A percentile compares a stretch with the other conserved stretches of the same genome.
Evolutionary conservation across 352 stramenopile species (phyloP).

Genomic region (Pythium brachiatum): DNA sequence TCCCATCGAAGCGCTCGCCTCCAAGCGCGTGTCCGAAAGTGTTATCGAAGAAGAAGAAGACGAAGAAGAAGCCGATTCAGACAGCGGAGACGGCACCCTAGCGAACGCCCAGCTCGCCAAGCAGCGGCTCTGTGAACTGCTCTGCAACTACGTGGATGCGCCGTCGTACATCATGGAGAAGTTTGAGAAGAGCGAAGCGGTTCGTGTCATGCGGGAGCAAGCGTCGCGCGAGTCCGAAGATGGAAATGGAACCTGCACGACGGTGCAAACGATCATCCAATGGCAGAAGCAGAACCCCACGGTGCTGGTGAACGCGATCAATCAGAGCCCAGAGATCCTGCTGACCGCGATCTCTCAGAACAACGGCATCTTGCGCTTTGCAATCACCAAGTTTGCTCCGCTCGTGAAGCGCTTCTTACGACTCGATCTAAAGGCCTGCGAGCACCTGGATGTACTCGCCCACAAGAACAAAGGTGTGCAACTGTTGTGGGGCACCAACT

Average conservation of each 20-base stretch:
- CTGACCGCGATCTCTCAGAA: conserved; percentile 56
- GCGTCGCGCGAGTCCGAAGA: conserved; percentile 27
- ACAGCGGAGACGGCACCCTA: background rate
- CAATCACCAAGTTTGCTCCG: conserved; percentile 64
- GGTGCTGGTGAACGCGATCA: conserved; percentile 58
- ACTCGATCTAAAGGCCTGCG: conserved; percentile 51
- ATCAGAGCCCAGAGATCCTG: conserved; percentile 65
- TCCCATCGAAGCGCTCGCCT: conserved; percentile 4
- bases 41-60: conserved; percentile 2
- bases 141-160: conserved; percentile 43
- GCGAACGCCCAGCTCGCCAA: conserved; percentile 25
- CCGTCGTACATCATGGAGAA: conserved; percentile 46
- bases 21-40: background rate
- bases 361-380: conserved; percentile 66
- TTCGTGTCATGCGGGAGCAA: conserved; percentile 21
- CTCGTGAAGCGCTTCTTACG: conserved; percentile 66
- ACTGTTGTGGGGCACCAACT: conserved; percentile 51
- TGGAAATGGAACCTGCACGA: conserved; percentile 20
- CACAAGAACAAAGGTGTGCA: conserved; percentile 56
- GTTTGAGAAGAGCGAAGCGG: conserved; percentile 39
- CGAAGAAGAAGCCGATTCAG: background rate
- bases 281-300: conserved; percentile 49
- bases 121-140: conserved; percentile 35
- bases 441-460: conserved; percentile 49
- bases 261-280: conserved; percentile 56